Conservation (phyloP, 345 rosid genomes). For the Theobroma cacao region DNA sequence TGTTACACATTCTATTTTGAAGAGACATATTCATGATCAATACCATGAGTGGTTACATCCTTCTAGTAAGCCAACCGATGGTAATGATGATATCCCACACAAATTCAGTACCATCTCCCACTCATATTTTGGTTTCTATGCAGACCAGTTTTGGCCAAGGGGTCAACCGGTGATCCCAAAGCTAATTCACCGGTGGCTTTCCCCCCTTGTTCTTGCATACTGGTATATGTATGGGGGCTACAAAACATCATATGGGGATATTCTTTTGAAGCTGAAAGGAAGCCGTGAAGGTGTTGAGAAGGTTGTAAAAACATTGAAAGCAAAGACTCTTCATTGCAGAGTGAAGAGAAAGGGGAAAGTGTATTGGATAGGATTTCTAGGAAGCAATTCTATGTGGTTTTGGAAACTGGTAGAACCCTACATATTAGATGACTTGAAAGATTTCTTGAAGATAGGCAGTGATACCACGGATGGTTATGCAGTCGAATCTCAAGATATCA, state of each 20-base stretch:
- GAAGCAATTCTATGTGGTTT: constrained; percentile 52
- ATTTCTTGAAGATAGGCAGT: constrained; percentile 25
- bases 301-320: constrained; percentile 54
- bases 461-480: constrained; percentile 6
- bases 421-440: constrained; percentile 52
- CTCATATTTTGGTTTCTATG: constrained; percentile 67
- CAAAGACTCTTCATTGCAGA: constrained; percentile 58
- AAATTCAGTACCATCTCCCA: constrained; percentile 54
- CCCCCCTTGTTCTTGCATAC: constrained; percentile 67
- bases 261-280: constrained; percentile 72
- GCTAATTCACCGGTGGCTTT: constrained; percentile 84
- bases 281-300: constrained; percentile 49
- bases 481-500: constrained; percentile 28
- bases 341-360: constrained; percentile 75
- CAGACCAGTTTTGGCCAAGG: constrained; percentile 68
- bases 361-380: constrained; percentile 80
- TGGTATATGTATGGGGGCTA: constrained; percentile 85
- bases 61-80: constrained; percentile 35
- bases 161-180: constrained; percentile 65
- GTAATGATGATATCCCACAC: constrained; percentile 33
- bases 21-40: constrained; percentile 56
- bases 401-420: constrained; percentile 72
- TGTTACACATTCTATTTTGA: constrained; percentile 46
- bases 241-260: constrained; percentile 54
- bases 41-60: constrained; percentile 78